phyloP scores from a whole-genome alignment of 306 rosid genomes.

The Vicia sativa region DNA sequence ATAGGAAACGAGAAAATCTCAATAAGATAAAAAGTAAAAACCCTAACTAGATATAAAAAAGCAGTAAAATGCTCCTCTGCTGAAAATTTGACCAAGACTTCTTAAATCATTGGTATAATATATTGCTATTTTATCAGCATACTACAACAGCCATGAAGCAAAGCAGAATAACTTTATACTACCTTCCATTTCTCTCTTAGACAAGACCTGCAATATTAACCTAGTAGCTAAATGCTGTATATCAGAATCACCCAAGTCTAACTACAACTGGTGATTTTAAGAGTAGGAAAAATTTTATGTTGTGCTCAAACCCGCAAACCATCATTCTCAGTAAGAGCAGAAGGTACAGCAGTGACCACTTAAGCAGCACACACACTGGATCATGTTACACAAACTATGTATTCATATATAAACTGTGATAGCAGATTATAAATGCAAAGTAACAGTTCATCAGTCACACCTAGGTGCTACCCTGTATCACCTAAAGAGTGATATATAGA shows the following conservation, averaged over 20 bases:
- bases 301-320: conserved; percentile 4
- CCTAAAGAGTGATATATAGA: not conserved
- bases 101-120: conserved; percentile 25
- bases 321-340: conserved; percentile 18
- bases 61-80: conserved; percentile 27
- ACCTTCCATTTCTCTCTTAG: conserved; percentile 2
- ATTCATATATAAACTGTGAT: conserved; percentile 8
- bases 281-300: conserved; percentile 5
- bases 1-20: conserved; percentile 31
- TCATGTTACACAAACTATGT: conserved; percentile 27
- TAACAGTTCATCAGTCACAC: conserved; percentile 11
- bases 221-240: conserved; percentile 11
- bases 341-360: conserved; percentile 27
- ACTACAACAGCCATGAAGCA: conserved; percentile 3
- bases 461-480: not conserved
- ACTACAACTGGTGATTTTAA: conserved; percentile 15
- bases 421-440: conserved; percentile 15
- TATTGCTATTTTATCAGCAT: conserved; percentile 16
- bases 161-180: not conserved
- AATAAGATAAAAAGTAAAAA: conserved; percentile 34
- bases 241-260: conserved; percentile 13
- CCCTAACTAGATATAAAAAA: conserved; percentile 14
- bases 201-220: conserved; percentile 3
- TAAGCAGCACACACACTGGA: conserved; percentile 14
- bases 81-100: conserved; percentile 16